A percentile compares a stretch with the other conserved stretches of the same genome.
Conservation (phyloP, 1,139 yeast genomes). For the Candida sp. region DNA sequence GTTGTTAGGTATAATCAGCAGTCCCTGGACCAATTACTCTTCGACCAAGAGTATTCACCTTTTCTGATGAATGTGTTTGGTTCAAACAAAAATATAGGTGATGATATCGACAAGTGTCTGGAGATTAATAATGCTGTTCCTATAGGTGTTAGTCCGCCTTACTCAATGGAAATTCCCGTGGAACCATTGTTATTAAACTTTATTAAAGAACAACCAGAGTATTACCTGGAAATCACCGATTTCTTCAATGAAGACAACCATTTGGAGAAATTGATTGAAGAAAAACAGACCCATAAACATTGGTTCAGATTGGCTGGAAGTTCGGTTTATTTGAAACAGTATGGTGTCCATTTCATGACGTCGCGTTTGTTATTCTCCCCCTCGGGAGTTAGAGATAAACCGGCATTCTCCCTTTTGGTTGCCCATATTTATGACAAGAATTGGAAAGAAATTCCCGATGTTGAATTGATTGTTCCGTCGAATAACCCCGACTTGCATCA, state of each 20-base stretch:
- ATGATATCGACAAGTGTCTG: constrained; percentile 7
- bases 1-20: background rate
- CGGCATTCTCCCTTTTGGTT: constrained; percentile 21
- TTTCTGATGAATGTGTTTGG: constrained; percentile 7
- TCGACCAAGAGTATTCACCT: background rate
- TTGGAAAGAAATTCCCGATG: constrained; percentile 23
- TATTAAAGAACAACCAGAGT: constrained; percentile 3
- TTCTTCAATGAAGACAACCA: constrained; percentile 14
- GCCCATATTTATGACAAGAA: constrained; percentile 24
- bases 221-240: constrained; percentile 15
- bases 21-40: background rate
- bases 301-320: constrained; percentile 33
- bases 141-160: constrained; percentile 9
- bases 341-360: constrained; percentile 30
- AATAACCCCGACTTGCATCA: constrained; percentile 14
- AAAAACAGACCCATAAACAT: constrained; percentile 13
- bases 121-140: constrained; percentile 5
- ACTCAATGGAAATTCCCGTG: constrained; percentile 5
- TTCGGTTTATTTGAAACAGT: constrained; percentile 30
- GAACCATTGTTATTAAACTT: background rate
- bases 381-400: constrained; percentile 15
- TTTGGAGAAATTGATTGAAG: constrained; percentile 14
- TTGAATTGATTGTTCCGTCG: constrained; percentile 20
- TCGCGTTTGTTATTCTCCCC: constrained; percentile 26
- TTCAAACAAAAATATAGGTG: constrained; percentile 6